Conservation (phyloP, 2,329 filamentous ascomycete genomes). For the Kalmusia sp. region DNA sequence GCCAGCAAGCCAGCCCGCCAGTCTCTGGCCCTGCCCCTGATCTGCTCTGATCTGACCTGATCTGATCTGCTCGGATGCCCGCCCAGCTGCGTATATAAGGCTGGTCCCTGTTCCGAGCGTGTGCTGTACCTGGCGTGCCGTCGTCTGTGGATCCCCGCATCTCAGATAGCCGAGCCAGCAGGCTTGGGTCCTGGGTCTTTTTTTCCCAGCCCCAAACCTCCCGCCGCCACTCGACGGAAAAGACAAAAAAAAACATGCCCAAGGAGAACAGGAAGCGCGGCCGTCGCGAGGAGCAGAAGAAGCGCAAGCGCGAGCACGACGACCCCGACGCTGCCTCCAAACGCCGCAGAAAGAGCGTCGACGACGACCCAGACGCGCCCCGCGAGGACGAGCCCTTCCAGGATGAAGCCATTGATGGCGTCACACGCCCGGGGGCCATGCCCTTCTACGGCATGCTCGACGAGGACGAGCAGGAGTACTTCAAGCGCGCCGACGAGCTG, state of each 20-base stretch:
- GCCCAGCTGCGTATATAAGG: not conserved
- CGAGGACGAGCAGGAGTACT: slow-evolving; percentile 94
- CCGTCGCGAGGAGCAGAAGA: slow-evolving; percentile 60
- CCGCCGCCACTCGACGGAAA: slow-evolving; percentile 3
- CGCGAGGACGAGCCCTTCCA: slow-evolving; percentile 22
- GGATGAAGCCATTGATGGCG: slow-evolving; percentile 36
- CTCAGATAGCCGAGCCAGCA: slow-evolving; percentile 5
- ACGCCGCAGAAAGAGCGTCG: slow-evolving; percentile 34
- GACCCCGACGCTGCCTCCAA: slow-evolving; percentile 48
- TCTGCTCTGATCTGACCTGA: no score
- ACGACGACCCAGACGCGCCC: slow-evolving; percentile 17
- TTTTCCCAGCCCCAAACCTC: not conserved
- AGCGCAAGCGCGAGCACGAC: slow-evolving; percentile 57
- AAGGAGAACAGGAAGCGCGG: slow-evolving; percentile 66
- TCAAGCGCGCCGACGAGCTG: slow-evolving; percentile 85
- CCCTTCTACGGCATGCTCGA: slow-evolving; percentile 94
- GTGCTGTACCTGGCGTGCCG: not conserved
- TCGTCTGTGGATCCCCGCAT: slow-evolving; percentile 6
- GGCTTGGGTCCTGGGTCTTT: not conserved
- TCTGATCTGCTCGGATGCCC: no score
- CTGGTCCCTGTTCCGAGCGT: not conserved
- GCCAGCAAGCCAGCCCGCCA: no score
- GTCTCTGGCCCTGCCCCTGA: not conserved
- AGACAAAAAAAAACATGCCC: slow-evolving; percentile 66
- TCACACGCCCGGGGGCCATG: slow-evolving; percentile 59